phyloP scores from a whole-genome alignment of 768 basidiomycete genomes.

The Pilatotrama ljubarskyi region DNA sequence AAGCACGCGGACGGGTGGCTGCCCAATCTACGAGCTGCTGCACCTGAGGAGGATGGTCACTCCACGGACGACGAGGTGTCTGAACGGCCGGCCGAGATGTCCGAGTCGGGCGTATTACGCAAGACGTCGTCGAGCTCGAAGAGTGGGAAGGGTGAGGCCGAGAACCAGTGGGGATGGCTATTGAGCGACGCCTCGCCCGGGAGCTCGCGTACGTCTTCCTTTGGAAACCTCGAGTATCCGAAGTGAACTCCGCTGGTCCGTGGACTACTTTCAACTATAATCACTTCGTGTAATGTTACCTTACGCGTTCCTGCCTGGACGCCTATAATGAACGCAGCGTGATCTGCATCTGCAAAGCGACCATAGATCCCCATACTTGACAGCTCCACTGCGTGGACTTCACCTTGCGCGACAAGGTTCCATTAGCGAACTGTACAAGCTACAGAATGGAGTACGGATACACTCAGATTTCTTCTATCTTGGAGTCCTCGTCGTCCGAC shows the following conservation, averaged over 20 bases:
- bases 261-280: no score
- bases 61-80: constrained; percentile 7
- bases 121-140: background rate
- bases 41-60: background rate
- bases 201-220: constrained; percentile 5
- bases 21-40: constrained; percentile 1
- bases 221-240: background rate
- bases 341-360: background rate
- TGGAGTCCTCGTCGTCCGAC: constrained; percentile 65
- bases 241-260: no score
- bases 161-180: constrained; percentile 6
- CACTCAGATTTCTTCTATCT: constrained; percentile 69
- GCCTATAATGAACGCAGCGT: background rate
- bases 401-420: background rate
- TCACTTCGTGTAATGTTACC: no score
- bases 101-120: background rate
- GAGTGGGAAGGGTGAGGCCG: background rate
- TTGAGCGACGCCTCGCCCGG: constrained; percentile 10
- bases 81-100: no score
- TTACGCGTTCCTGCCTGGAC: no score
- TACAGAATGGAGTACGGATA: background rate
- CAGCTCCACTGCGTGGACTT: no score
- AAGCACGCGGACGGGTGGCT: constrained; percentile 4
- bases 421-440: background rate
- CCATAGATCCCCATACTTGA: no score